phyloP scores from a whole-genome alignment of 805 yeast genomes.

The Candida ovalis region DNA sequence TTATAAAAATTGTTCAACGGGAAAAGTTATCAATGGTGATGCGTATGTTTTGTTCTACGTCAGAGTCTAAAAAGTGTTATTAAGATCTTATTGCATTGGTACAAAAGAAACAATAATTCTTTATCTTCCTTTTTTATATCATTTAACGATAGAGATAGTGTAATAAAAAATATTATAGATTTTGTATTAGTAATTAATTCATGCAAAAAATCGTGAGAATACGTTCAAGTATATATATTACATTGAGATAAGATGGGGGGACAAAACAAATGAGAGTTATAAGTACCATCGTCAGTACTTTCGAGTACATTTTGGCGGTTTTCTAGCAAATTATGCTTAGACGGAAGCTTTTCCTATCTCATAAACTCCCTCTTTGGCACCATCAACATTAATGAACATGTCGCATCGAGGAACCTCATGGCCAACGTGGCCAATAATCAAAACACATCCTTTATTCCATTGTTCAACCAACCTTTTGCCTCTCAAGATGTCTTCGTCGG shows the following conservation, averaged over 20 bases:
- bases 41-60: conserved; percentile 83
- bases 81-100: too few relatives aligned
- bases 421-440: conserved; percentile 78
- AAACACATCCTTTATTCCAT: conserved; percentile 62
- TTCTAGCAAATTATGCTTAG: not conserved
- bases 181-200: too few relatives aligned
- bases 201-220: not conserved
- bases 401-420: conserved; percentile 78
- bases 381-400: conserved; percentile 37
- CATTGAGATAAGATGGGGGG: not conserved
- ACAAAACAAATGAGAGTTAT: not conserved
- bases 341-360: conserved; percentile 24
- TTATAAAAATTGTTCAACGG: conserved; percentile 44
- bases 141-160: not conserved
- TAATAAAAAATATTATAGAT: not conserved
- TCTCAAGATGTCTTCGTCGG: conserved; percentile 50
- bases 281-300: not conserved
- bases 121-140: not conserved
- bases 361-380: conserved; percentile 29
- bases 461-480: conserved; percentile 50
- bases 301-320: not conserved
- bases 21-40: conserved; percentile 60
- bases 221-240: not conserved
- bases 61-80: conserved; percentile 31
- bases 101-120: not conserved